A percentile compares a stretch with the other conserved stretches of the same genome.
Evolutionary conservation across 805 yeast species (phyloP).

Genomic region (Starmerella etchellsii): DNA sequence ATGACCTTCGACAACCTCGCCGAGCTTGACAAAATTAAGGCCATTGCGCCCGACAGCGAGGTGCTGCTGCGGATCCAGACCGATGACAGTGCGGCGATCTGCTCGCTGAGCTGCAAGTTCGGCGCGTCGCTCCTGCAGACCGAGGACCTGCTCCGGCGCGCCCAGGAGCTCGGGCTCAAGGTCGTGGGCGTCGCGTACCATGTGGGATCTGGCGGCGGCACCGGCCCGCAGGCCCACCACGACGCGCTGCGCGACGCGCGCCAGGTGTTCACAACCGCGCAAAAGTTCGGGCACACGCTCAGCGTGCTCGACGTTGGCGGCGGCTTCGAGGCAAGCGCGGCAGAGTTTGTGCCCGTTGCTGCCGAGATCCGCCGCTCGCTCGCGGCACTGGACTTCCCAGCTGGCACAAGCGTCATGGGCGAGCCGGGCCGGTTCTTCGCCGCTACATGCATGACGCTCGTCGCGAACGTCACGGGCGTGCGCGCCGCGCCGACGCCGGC

Average conservation of each 20-base stretch:
- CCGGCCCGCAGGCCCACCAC: slow-evolving; percentile 55
- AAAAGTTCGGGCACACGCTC: slow-evolving; percentile 36
- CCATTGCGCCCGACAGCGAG: slow-evolving; percentile 54
- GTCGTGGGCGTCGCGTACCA: slow-evolving; percentile 88
- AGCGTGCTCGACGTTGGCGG: slow-evolving; percentile 78
- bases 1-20: slow-evolving; percentile 86
- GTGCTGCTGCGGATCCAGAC: slow-evolving; percentile 73
- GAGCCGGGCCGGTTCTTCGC: slow-evolving; percentile 92
- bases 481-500: slow-evolving; percentile 38
- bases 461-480: slow-evolving; percentile 74
- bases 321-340: slow-evolving; percentile 57
- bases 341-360: slow-evolving; percentile 40
- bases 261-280: slow-evolving; percentile 36
- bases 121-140: slow-evolving; percentile 61
- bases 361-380: slow-evolving; percentile 43
- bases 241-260: slow-evolving; percentile 40
- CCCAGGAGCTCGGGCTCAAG: slow-evolving; percentile 46
- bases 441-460: slow-evolving; percentile 73
- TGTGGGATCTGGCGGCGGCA: slow-evolving; percentile 83
- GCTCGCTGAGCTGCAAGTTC: slow-evolving; percentile 76
- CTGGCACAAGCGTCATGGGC: slow-evolving; percentile 49
- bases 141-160: slow-evolving; percentile 41
- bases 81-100: slow-evolving; percentile 76
- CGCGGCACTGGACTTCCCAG: slow-evolving; percentile 40
- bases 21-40: slow-evolving; percentile 62